Percentiles rank a stretch among this genome's conserved stretches.
These are phyloP conservation scores for Candida fluviatilis DNA, from an alignment of 805 yeast species.

Conservation along the genomic window DNA sequence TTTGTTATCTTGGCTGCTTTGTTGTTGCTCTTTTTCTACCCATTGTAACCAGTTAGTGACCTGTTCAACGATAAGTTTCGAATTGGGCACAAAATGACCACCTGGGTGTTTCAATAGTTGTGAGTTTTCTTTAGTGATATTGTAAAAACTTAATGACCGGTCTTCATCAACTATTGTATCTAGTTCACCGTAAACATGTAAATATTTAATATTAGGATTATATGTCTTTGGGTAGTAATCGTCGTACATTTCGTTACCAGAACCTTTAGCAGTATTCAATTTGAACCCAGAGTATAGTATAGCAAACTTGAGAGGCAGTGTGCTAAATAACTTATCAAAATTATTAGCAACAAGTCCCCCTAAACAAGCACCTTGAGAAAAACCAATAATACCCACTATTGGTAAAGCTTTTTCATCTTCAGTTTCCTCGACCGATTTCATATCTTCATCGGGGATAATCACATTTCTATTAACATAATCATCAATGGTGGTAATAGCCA, in stretches of 20 bases:
- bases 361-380: slow-evolving; percentile 92
- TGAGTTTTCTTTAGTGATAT: slow-evolving; percentile 39
- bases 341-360: slow-evolving; percentile 65
- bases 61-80: slow-evolving; percentile 46
- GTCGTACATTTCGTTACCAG: slow-evolving; percentile 23
- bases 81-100: slow-evolving; percentile 94
- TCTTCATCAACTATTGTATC: slow-evolving; percentile 82
- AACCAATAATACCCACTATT: slow-evolving; percentile 84
- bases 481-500: slow-evolving; percentile 45
- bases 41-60: slow-evolving; percentile 37
- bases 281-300: slow-evolving; percentile 68
- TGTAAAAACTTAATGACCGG: slow-evolving; percentile 57
- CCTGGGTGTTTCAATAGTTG: slow-evolving; percentile 83
- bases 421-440: slow-evolving; percentile 16
- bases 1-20: too few relatives aligned
- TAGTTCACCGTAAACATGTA: slow-evolving; percentile 80
- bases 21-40: slow-evolving; percentile 10
- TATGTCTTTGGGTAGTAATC: slow-evolving; percentile 18
- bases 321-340: slow-evolving; percentile 50
- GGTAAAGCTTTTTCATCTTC: slow-evolving; percentile 42
- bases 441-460: slow-evolving; percentile 25
- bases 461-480: slow-evolving; percentile 58
- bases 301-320: slow-evolving; percentile 56
- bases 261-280: slow-evolving; percentile 21
- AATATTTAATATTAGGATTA: slow-evolving; percentile 26